Evolutionary conservation across 768 basidiomycete genomes (phyloP).

Genomic region (Thelephora ganbajun): DNA sequence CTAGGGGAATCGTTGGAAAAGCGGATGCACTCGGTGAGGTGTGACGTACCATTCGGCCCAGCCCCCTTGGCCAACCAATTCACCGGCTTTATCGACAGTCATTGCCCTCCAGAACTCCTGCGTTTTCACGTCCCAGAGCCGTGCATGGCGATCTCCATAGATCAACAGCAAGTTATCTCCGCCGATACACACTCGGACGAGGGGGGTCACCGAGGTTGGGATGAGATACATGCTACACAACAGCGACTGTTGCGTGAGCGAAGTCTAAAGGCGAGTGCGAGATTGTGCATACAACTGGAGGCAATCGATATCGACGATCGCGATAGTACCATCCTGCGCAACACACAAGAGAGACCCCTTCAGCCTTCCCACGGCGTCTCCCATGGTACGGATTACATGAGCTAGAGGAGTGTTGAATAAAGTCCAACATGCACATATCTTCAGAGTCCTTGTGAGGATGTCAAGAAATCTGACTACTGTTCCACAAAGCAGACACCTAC

Average conservation of each 20-base stretch:
- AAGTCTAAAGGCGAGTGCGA: constrained; percentile 1
- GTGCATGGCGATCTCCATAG: constrained; percentile 62
- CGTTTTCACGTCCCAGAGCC: constrained; percentile 79
- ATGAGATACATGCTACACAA: constrained; percentile 55
- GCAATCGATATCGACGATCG: constrained; percentile 58
- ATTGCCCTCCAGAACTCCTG: constrained; percentile 81
- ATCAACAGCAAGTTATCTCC: constrained; percentile 60
- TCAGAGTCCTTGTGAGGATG: constrained; percentile 35
- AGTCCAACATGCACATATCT: constrained; percentile 57
- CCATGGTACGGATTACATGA: constrained; percentile 40
- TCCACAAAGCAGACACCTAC: constrained; percentile 24
- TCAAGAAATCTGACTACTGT: neutral
- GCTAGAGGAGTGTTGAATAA: constrained; percentile 55
- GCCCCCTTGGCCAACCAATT: constrained; percentile 52
- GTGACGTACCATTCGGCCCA: constrained; percentile 62
- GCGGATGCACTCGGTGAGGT: too few relatives aligned
- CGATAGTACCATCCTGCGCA: constrained; percentile 70
- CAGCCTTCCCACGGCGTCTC: constrained; percentile 39
- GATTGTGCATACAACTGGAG: constrained; percentile 58
- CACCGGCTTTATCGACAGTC: constrained; percentile 59
- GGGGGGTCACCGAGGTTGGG: constrained; percentile 63
- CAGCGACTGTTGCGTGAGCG: neutral
- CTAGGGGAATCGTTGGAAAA: too few relatives aligned
- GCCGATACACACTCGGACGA: constrained; percentile 48
- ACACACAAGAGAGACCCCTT: constrained; percentile 60